These are phyloP conservation scores for Penicillium corylophilum DNA, from an alignment of 2,329 filamentous ascomycete genomes.

Conservation along the genomic window DNA sequence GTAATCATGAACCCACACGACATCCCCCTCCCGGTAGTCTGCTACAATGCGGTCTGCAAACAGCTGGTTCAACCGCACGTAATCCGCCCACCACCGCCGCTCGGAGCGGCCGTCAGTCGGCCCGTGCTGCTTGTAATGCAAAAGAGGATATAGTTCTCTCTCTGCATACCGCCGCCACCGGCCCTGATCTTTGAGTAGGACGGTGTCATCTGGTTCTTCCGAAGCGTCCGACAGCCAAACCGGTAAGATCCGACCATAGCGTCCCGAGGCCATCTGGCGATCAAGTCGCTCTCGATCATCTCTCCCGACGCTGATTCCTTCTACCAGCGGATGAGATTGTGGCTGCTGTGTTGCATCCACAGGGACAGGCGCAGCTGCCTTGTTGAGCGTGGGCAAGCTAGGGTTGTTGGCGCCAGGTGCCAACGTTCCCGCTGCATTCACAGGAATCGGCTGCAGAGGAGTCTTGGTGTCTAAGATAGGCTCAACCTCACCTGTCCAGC, in stretches of 20 bases:
- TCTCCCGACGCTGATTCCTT: constrained; percentile 69
- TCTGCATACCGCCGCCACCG: constrained; percentile 90
- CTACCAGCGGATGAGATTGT: constrained; percentile 58
- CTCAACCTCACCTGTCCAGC: constrained; percentile 89
- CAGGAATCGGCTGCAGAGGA: constrained; percentile 32
- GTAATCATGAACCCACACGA: constrained; percentile 92
- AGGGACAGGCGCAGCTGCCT: constrained; percentile 76
- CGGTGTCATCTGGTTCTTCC: constrained; percentile 65
- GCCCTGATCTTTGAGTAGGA: constrained; percentile 75
- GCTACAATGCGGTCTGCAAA: constrained; percentile 88
- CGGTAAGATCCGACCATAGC: constrained; percentile 75
- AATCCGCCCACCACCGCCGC: constrained; percentile 84
- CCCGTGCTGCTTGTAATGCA: constrained; percentile 95
- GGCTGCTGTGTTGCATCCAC: constrained; percentile 61
- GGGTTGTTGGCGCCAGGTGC: constrained; percentile 33
- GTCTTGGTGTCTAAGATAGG: constrained; percentile 31
- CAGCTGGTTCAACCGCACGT: constrained; percentile 86
- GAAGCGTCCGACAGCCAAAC: constrained; percentile 84
- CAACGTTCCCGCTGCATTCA: constrained; percentile 26
- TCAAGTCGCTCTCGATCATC: constrained; percentile 73
- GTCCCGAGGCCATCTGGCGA: constrained; percentile 67
- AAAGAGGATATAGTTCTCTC: constrained; percentile 85
- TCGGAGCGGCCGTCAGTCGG: constrained; percentile 81
- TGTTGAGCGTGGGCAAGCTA: constrained; percentile 57
- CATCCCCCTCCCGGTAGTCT: constrained; percentile 86